These are phyloP conservation scores for Boletus sp. DNA, from an alignment of 768 basidiomycete species.

Conservation along the genomic window DNA sequence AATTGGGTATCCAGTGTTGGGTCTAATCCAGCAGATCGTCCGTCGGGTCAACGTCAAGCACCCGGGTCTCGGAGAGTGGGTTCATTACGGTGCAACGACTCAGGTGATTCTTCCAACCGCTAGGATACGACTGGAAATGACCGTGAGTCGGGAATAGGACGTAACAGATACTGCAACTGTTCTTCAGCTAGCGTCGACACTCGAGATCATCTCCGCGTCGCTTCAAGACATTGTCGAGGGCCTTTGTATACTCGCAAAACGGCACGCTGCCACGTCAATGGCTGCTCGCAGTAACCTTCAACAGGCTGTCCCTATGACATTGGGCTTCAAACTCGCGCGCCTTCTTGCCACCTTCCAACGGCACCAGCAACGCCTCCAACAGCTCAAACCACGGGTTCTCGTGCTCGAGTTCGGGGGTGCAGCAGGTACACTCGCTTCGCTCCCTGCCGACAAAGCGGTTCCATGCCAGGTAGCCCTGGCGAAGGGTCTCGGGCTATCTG, in stretches of 20 bases:
- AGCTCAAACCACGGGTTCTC: conserved; percentile 38
- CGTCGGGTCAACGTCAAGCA: conserved; percentile 33
- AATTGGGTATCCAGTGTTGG: conserved; percentile 47
- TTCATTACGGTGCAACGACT: conserved; percentile 49
- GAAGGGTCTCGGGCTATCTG: conserved; percentile 14
- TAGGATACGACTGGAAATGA: background rate
- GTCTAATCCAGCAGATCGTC: conserved; percentile 45
- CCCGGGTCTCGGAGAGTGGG: conserved; percentile 44
- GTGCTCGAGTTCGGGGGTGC: conserved; percentile 47
- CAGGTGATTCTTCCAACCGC: conserved; percentile 32
- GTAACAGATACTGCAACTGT: conserved; percentile 48
- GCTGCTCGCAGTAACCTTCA: conserved; percentile 47
- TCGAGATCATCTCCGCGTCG: conserved; percentile 31
- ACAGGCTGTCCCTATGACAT: conserved; percentile 47
- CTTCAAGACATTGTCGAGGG: conserved; percentile 30
- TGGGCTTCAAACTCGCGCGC: conserved; percentile 47
- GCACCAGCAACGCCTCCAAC: conserved; percentile 36
- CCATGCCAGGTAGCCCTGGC: conserved; percentile 26
- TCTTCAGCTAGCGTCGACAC: conserved; percentile 41
- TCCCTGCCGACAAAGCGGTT: conserved; percentile 36
- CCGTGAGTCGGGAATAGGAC: conserved; percentile 32
- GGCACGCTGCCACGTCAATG: conserved; percentile 42
- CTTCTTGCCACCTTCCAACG: conserved; percentile 43
- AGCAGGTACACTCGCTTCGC: conserved; percentile 45
- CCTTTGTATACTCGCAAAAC: conserved; percentile 30